Base-by-base conservation (phyloP, 2,329 filamentous ascomycete genomes). In the Fusarium camptoceras region DNA sequence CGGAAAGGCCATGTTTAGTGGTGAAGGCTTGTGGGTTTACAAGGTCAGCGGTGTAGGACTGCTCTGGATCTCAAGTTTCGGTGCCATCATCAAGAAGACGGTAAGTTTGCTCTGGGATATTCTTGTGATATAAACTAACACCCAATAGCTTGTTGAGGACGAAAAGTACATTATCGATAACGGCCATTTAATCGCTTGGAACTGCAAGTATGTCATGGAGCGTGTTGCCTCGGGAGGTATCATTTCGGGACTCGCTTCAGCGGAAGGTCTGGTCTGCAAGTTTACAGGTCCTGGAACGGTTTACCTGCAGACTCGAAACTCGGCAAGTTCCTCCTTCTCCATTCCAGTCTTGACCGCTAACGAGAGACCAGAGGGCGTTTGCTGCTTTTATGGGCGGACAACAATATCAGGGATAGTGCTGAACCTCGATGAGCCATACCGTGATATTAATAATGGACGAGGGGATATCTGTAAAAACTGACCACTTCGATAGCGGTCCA, bases 141-240 rank as follows among this genome's bases (percentile, higher is more conserved):
- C 54, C 22, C 2, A 43, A 39, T 51, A 86, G 85, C 83, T 91
- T 28, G 81, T 79, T 46, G 87, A 90, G 15, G 91, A 91, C 12
- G 95, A 98, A 78, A 92, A 91, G 73, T 98, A 98, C 80, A 93
- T 96, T 71, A 90, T 98, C 59, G 94, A 97, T 76, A 97, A 97
- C 75, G 94, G 94, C 5, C 94, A 98, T 73, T 85, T 98, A 2
- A 94, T 98, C 1, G 95, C 96, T 0, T 99, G 96, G 96, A 98
- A 98, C 78, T 94, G 92, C 77, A 94, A 97, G 76, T 99, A 98
- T 76, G 87, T 93, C 7, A 89, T 99, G 68, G 94, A 98, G 82
- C 90, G 96, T 18, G 92, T 97, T 6, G 91, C 95, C 0, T 96
- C 92, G 5, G 96, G 96, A 4, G 96, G 96, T 39, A 90, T 99